phyloP scores from a whole-genome alignment of 805 yeast species.

The Metschnikowia kunwiensis region DNA sequence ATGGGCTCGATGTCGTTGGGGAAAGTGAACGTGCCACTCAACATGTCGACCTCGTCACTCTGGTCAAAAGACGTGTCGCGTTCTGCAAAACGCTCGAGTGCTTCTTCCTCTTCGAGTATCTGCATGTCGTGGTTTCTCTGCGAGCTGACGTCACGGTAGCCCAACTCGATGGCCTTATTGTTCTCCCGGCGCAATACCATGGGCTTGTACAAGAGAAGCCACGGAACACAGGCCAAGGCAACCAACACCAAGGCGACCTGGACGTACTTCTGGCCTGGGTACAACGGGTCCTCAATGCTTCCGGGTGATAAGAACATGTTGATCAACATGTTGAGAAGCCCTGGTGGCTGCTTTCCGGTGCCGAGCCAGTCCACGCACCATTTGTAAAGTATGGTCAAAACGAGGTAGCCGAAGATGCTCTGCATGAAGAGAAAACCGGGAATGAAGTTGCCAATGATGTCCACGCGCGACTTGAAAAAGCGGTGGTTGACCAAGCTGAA shows the following conservation, averaged over 20 bases:
- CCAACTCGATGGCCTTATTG: slow-evolving; percentile 31
- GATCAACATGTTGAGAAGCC: slow-evolving; percentile 69
- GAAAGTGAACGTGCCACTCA: slow-evolving; percentile 22
- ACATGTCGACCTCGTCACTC: slow-evolving; percentile 17
- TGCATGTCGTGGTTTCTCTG: slow-evolving; percentile 29
- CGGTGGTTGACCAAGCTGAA: slow-evolving; percentile 64
- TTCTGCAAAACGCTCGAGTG: slow-evolving; percentile 13
- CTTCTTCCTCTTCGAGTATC: slow-evolving; percentile 41
- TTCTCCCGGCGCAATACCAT: slow-evolving; percentile 38
- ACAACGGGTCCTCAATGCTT: slow-evolving; percentile 58
- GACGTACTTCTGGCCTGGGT: slow-evolving; percentile 60
- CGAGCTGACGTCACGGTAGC: slow-evolving; percentile 37
- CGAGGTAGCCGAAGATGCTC: slow-evolving; percentile 68
- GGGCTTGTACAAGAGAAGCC: slow-evolving; percentile 68
- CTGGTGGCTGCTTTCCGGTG: slow-evolving; percentile 63
- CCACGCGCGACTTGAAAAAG: slow-evolving; percentile 56
- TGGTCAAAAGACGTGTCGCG: slow-evolving; percentile 2
- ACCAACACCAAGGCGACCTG: slow-evolving; percentile 56
- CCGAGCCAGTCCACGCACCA: slow-evolving; percentile 73
- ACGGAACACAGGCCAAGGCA: slow-evolving; percentile 72
- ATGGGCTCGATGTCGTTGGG: slow-evolving; percentile 40
- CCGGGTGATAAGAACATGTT: slow-evolving; percentile 78
- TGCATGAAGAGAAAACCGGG: slow-evolving; percentile 77
- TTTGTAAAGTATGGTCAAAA: slow-evolving; percentile 65
- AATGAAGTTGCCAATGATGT: slow-evolving; percentile 67